phyloP scores from a whole-genome alignment of 805 yeast species.

The Ogataea saltuana region DNA sequence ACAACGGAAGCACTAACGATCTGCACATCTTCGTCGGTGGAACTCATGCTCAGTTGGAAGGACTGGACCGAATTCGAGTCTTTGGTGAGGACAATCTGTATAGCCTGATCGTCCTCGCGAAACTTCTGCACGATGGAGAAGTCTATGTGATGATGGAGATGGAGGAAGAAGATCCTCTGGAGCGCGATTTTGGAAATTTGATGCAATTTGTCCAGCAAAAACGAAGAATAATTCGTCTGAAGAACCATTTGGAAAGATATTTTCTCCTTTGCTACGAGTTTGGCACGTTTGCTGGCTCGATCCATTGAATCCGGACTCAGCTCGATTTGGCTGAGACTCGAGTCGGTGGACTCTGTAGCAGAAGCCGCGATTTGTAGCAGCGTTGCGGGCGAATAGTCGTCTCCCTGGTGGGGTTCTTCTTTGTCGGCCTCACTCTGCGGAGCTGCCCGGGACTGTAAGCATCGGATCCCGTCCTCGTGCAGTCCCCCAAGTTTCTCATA shows the following conservation, averaged over 20 bases:
- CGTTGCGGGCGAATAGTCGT: constrained; percentile 1
- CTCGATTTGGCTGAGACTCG: background rate
- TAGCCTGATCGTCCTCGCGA: background rate
- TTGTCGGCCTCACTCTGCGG: too few species aligned
- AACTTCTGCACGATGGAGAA: constrained; percentile 4
- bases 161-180: background rate
- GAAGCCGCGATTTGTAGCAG: constrained; percentile 10
- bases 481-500: background rate
- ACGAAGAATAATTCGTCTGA: background rate
- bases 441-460: background rate
- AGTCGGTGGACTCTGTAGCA: constrained; percentile 1
- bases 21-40: constrained; percentile 1
- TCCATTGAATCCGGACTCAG: background rate
- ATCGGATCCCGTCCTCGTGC: constrained; percentile 9
- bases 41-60: constrained; percentile 1
- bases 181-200: background rate
- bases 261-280: background rate
- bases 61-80: constrained; percentile 1
- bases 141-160: background rate
- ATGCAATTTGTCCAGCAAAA: background rate
- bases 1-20: background rate
- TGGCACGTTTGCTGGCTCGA: constrained; percentile 5
- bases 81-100: constrained; percentile 1
- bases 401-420: background rate
- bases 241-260: background rate